These are phyloP conservation scores for Acanthamoeba royreba DNA, from an alignment of 208 protist species.

Conservation along the genomic window DNA sequence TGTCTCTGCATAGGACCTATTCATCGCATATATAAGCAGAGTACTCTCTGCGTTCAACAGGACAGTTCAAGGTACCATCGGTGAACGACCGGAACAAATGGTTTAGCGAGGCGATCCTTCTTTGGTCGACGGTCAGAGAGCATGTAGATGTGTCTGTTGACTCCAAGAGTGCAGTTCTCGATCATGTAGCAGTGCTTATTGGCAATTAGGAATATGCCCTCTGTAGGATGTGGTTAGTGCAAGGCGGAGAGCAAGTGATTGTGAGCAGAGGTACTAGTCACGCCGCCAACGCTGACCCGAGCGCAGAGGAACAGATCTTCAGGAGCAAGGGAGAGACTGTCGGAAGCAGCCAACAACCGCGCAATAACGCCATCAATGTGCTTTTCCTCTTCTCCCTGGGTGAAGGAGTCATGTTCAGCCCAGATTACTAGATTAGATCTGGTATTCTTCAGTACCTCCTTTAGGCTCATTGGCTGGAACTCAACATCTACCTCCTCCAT, in stretches of 20 bases:
- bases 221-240: neutral
- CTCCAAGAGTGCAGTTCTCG: slow-evolving; percentile 31
- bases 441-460: neutral
- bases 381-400: neutral
- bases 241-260: neutral
- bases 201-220: neutral
- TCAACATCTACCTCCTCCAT: slow-evolving; percentile 39
- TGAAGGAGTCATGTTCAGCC: neutral
- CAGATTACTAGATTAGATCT: neutral
- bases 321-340: neutral
- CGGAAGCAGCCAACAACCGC: neutral
- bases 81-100: neutral
- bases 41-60: neutral
- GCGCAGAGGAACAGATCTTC: neutral
- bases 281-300: neutral
- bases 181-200: slow-evolving; percentile 41
- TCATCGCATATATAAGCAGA: no score
- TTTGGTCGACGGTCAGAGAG: neutral
- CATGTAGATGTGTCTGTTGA: slow-evolving; percentile 9
- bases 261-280: neutral
- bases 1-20: slow-evolving; percentile 1
- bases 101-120: neutral
- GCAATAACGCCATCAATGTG: neutral
- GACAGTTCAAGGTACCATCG: neutral
- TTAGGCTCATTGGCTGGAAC: neutral